These are phyloP conservation scores for Clausena lansium DNA, from an alignment of 345 rosid genomes.

Conservation along the genomic window DNA sequence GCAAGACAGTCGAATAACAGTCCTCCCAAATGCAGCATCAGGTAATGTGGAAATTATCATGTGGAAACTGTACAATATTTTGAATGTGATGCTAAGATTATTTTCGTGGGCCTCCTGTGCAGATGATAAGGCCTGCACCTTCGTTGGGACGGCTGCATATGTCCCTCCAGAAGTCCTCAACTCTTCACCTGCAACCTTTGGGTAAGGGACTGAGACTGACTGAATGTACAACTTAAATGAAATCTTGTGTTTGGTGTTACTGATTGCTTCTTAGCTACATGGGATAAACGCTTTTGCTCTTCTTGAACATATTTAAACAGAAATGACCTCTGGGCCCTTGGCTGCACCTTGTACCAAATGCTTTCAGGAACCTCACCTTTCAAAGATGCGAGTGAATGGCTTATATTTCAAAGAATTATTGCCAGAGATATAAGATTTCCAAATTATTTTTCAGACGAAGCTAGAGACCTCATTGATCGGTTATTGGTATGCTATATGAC, in stretches of 20 bases:
- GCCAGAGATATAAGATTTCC: conserved; percentile 95
- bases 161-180: conserved; percentile 98
- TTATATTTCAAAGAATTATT: conserved; percentile 90
- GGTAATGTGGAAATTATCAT: conserved; percentile 42
- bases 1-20: conserved; percentile 87
- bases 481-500: conserved; percentile 62
- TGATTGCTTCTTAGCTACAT: conserved; percentile 20
- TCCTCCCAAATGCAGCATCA: conserved; percentile 92
- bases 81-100: conserved; percentile 6
- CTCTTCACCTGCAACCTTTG: conserved; percentile 97
- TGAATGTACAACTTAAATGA: neutral
- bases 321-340: conserved; percentile 98
- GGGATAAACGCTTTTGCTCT: conserved; percentile 28
- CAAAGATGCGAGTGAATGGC: conserved; percentile 98
- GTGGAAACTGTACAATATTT: neutral
- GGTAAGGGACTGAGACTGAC: conserved; percentile 42
- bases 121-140: conserved; percentile 96
- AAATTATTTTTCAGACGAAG: conserved; percentile 82
- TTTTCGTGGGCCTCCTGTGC: conserved; percentile 16
- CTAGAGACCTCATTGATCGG: conserved; percentile 78
- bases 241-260: neutral
- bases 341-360: conserved; percentile 99
- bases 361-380: conserved; percentile 99
- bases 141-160: conserved; percentile 98
- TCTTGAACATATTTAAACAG: conserved; percentile 54